Conservation (phyloP, 768 basidiomycete species). For the Suillus cothurnatus region DNA sequence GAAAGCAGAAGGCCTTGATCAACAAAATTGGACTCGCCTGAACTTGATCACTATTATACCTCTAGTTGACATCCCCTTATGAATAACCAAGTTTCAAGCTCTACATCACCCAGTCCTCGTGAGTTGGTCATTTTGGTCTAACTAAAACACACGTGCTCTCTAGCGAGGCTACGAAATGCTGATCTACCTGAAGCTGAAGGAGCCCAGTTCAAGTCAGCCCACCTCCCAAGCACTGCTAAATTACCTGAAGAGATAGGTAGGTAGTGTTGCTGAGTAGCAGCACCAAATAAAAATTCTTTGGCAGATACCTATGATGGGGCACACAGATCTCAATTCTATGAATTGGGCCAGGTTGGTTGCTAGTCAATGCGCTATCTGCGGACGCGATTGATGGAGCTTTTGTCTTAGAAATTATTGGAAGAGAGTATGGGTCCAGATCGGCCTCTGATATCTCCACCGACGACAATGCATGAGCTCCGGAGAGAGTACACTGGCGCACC, state of each 20-base stretch:
- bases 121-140: not conserved
- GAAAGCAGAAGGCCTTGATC: not conserved
- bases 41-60: not conserved
- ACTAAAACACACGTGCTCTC: not conserved
- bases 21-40: not conserved
- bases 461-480: constrained; percentile 55
- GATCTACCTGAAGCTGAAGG: not conserved
- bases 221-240: not conserved
- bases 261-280: not conserved
- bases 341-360: constrained; percentile 41
- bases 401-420: constrained; percentile 39
- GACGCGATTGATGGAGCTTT: not conserved
- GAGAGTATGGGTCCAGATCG: constrained; percentile 40
- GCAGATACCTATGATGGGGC: constrained; percentile 7
- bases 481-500: constrained; percentile 65
- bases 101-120: not conserved
- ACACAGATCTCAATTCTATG: constrained; percentile 34
- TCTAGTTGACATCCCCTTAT: not conserved
- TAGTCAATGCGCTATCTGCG: not conserved
- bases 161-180: not conserved
- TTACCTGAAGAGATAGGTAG: not conserved
- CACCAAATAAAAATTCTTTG: not conserved
- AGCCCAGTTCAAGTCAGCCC: not conserved
- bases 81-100: not conserved
- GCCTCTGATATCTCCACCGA: constrained; percentile 57